Evolutionary conservation across 2,329 filamentous ascomycete species (phyloP).

Genomic region (Colletotrichum lentis): DNA sequence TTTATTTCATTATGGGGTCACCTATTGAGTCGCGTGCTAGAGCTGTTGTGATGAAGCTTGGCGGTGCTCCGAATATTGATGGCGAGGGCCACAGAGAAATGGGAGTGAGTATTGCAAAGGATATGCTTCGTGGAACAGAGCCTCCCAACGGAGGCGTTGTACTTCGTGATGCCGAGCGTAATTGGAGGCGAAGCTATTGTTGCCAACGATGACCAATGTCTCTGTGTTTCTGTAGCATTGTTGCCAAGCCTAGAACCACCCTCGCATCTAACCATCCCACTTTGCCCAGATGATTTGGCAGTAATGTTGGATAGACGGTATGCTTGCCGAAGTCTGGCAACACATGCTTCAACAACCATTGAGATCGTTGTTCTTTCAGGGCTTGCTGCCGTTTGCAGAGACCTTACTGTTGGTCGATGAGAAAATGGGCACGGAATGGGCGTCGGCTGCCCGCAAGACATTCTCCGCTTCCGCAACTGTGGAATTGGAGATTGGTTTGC

Average conservation of each 20-base stretch:
- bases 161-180: neutral
- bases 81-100: neutral
- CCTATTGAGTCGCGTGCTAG: neutral
- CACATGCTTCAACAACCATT: neutral
- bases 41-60: neutral
- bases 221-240: neutral
- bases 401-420: neutral
- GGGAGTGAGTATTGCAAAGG: neutral
- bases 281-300: neutral
- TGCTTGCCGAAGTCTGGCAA: neutral
- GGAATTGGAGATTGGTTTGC: neutral
- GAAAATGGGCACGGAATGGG: neutral
- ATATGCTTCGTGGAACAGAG: neutral
- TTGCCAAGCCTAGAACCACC: neutral
- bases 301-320: neutral
- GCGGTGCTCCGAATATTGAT: neutral
- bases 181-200: neutral
- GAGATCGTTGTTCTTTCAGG: neutral
- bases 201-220: neutral
- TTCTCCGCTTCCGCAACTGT: neutral
- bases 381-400: conserved; percentile 1
- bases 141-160: neutral
- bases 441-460: conserved; percentile 10
- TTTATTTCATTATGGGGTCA: too few relatives aligned
- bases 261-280: neutral